Percentiles rank a stretch among this genome's conserved stretches.
These are phyloP conservation scores for Dioscorea alata DNA, from an alignment of 106 monocot genomes.

Conservation along the genomic window DNA sequence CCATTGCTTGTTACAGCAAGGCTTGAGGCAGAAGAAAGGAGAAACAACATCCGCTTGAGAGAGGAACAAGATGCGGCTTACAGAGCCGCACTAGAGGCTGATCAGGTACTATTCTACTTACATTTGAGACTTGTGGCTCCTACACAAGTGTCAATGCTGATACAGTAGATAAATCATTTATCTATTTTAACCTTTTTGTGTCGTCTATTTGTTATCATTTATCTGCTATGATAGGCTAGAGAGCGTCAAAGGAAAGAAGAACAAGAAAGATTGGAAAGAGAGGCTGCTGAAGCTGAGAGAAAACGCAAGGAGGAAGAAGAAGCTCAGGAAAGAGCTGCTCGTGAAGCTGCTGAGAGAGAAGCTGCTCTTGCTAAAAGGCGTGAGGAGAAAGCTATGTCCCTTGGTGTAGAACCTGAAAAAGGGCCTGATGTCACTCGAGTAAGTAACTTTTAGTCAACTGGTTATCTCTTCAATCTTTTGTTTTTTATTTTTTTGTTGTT, in stretches of 20 bases:
- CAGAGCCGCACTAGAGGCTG: constrained; percentile 87
- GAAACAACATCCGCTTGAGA: constrained; percentile 64
- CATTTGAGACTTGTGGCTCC: not conserved
- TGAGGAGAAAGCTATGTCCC: constrained; percentile 85
- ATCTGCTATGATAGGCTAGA: constrained; percentile 54
- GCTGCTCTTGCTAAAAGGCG: constrained; percentile 71
- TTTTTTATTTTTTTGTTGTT: no score
- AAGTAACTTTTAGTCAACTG: constrained; percentile 4
- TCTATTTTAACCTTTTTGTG: no score
- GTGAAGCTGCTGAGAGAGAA: constrained; percentile 82
- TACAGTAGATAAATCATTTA: no score
- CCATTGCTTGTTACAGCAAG: constrained; percentile 56
- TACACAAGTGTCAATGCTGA: no score
- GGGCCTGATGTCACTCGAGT: constrained; percentile 88
- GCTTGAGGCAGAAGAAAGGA: constrained; percentile 83
- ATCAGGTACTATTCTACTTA: constrained; percentile 39
- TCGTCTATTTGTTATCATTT: not conserved
- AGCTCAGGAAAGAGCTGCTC: constrained; percentile 51
- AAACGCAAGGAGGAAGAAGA: constrained; percentile 76
- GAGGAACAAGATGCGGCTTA: constrained; percentile 98
- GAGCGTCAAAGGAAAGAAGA: constrained; percentile 82
- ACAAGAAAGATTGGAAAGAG: constrained; percentile 66
- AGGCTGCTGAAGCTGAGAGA: constrained; percentile 79
- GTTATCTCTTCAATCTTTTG: no score
- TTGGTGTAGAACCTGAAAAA: constrained; percentile 79